Evolutionary conservation across 768 basidiomycete species (phyloP).

Genomic region (Botryobasidium botryosum): DNA sequence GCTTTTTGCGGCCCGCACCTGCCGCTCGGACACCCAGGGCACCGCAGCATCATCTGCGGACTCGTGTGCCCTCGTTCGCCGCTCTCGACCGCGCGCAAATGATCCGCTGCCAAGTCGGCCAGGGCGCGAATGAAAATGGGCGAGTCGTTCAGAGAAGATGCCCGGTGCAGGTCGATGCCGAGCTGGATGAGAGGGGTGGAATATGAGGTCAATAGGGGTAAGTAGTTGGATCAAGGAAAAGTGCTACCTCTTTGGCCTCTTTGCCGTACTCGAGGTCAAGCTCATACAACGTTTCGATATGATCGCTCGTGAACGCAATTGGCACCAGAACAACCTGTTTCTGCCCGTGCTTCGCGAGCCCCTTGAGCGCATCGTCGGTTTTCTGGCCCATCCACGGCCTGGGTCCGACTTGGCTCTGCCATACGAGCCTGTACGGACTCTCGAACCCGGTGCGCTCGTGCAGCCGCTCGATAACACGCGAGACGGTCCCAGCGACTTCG

Average conservation of each 20-base stretch:
- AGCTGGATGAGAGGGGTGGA: constrained; percentile 31
- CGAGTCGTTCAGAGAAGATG: constrained; percentile 85
- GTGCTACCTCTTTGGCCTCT: constrained; percentile 72
- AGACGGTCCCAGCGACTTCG: constrained; percentile 88
- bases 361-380: constrained; percentile 76
- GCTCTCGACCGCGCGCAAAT: constrained; percentile 44
- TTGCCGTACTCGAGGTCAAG: constrained; percentile 84
- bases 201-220: background rate
- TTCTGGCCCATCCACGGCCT: constrained; percentile 98
- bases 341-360: constrained; percentile 25
- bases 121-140: constrained; percentile 91
- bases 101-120: constrained; percentile 74
- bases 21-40: constrained; percentile 84
- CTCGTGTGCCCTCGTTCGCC: constrained; percentile 48
- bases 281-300: constrained; percentile 97
- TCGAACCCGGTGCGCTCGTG: constrained; percentile 29
- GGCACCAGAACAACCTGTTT: constrained; percentile 57
- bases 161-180: constrained; percentile 77
- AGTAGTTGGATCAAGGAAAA: background rate
- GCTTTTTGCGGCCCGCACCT: constrained; percentile 76
- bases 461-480: constrained; percentile 82
- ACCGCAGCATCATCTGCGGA: constrained; percentile 69
- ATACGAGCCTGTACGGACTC: constrained; percentile 84
- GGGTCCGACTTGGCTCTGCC: constrained; percentile 97
- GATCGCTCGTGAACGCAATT: constrained; percentile 97